Evolutionary conservation across 169 alveolate species (phyloP), one percentile per base, ranked within the genome.

Genomic region (Plasmodium fragile): DNA sequence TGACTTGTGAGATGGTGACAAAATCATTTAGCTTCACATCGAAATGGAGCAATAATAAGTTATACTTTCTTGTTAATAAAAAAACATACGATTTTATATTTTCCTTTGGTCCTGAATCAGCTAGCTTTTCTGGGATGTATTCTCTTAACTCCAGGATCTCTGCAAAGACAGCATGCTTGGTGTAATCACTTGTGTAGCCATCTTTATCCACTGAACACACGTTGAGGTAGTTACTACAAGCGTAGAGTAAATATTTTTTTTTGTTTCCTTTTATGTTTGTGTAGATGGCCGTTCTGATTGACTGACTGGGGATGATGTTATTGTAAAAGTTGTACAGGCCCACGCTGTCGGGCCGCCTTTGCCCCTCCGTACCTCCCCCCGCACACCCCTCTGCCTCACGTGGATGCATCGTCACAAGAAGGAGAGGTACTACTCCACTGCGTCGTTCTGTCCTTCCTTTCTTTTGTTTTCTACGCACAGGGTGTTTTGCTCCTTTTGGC

Each of bases 111-210:
- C 45, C 69, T 55, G 18, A 41, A 55, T 87, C 89, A 11, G 49
- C 81, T 32, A 87, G 69, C 43, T 87, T 87, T 87, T 87, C 93
- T 18, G 93, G 93, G 7, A 87, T 8, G 70, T 87, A 87, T 34
- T 87, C 93, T 36, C 93, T 43, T 28, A 87, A 8, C 45, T 87
- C 93, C 30, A 87, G 16, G 7, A 87, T 52, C 43, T 87, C 93
- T 0, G 89, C 39, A 77, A 87, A 87, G 11, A 87, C 70, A 0
- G 65, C 85, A 87, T 87, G 93, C 25, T 78, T 78, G 45, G 75
- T 77, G 45, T 59, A 87, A 69, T 87, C 93, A 77, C 73, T 69
- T 55, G 89, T 87, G 3, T 5, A 43, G 10, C 93, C 93, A 87
- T 59, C 80, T n/a, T 65, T 75, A 77, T 87, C 89, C 32, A 87